Evolutionary conservation across 805 yeast genomes (phyloP), one percentile per base, ranked within the genome.

Genomic region (Deakozyma indianensis): DNA sequence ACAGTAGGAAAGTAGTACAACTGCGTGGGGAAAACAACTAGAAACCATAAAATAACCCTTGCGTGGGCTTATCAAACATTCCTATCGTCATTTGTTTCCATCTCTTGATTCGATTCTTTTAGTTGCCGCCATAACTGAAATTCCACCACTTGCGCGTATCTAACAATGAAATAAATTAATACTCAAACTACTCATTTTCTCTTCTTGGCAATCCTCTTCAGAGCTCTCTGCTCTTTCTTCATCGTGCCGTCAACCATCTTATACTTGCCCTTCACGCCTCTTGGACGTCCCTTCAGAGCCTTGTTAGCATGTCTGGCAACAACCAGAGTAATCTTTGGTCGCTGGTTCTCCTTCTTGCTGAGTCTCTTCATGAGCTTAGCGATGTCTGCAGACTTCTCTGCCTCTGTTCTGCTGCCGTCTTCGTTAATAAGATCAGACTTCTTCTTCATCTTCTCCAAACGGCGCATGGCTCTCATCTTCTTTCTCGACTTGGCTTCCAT

Each of bases 211-310:
- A 88, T 84, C 62, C 97, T 79, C 59, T 75, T 80, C 59, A 90
- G 70, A 14, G 97, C 96, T 54, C 98, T 73, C 72, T 83, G 88
- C 67, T 92, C 99, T 64, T 92, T 92, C 83, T 92, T 92, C 82
- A 86, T 71, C 20, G 80, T 84, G 71, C 97, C 97, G 66, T 92
- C 99, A 55, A 92, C 97, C 98, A 92, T 92, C 80, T 85, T 92
- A 70, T 92, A 92, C 63, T 85, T 87, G 67, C 99, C 99, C 64
- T 80, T 86, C 54, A 92, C 78, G 63, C 98, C 99, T 67, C 77
- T 82, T 38, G 99, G 99, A 69, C 99, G 82, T 46, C 98, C 98
- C 54, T 83, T 70, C 44, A 88, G 67, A 48, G 95, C 95, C 62
- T 70, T 83, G 65, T 92, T 88, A 29, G 69, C 62, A 57, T 97